Evolutionary conservation across 2,329 filamentous ascomycete species (phyloP), one percentile per base, ranked within the genome.

Genomic region (Fusarium acutatum): DNA sequence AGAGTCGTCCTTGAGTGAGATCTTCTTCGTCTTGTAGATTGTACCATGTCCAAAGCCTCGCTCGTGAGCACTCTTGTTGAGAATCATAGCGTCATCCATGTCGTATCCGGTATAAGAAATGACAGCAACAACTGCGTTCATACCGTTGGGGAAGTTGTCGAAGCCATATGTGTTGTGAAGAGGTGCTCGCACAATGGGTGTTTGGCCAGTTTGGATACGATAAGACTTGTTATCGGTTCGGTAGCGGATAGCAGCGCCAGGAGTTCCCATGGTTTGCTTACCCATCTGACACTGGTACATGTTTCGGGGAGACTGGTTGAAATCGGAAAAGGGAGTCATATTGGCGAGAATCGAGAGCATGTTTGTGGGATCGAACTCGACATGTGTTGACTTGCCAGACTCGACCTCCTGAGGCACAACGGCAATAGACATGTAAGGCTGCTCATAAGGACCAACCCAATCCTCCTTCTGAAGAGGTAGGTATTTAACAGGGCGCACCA

Each of bases 281-380:
- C 94, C 95, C 96, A 98, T 98, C 87, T 98, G 96, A 85, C 95
- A 98, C 81, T 97, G 94, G 82, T 98, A 99, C 96, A 98, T 98
- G 84, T 99, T 99, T 88, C 96, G 89, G 4, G 96, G 96, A 20
- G 95, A 98, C 83, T 99, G 96, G 84, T 99, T 99, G 85, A 97
- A 97, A 81, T 99, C 94, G 52, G 96, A 98, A 84, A 99, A 99
- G 7, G 96, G 96, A 1, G 96, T 99, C 92, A 98, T 97, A 84
- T 98, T 98, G 78, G 96, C 96, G 58, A 99, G 88, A 74, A 99
- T 98, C 13, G 96, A 98, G 32, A 99, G 90, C 74, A 99, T 98
- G 83, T 98, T 96, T 37, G 96, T 99, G 4, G 96, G 95, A 65
- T 95, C 92, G 78, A 93, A 94, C 82, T 99, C 96, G 49, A 98